These are phyloP conservation scores for Saccharomyces eubayanus DNA, from an alignment of 805 yeast species.

Conservation along the genomic window DNA sequence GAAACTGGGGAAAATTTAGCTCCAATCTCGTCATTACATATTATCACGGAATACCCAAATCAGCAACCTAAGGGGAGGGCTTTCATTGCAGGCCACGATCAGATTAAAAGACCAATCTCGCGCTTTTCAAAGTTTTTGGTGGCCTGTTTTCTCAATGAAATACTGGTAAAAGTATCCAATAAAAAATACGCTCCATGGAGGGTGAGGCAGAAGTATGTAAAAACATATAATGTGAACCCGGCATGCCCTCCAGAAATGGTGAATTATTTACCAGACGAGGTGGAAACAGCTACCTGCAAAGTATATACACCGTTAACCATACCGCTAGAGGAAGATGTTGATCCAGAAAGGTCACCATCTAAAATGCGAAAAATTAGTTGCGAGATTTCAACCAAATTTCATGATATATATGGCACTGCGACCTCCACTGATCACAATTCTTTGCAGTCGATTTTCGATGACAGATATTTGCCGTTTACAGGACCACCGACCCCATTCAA, in stretches of 20 bases:
- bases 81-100: constrained; percentile 61
- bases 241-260: constrained; percentile 29
- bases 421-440: background rate
- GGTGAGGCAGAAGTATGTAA: constrained; percentile 59
- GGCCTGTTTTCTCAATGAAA: constrained; percentile 73
- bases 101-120: constrained; percentile 74
- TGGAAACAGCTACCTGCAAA: background rate
- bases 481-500: constrained; percentile 13
- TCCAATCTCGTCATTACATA: background rate
- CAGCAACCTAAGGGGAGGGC: constrained; percentile 34
- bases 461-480: constrained; percentile 14
- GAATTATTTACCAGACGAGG: constrained; percentile 7
- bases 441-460: constrained; percentile 6
- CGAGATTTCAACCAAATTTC: background rate
- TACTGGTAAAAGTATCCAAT: constrained; percentile 57
- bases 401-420: background rate
- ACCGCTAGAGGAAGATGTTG: constrained; percentile 19
- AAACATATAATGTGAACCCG: constrained; percentile 28
- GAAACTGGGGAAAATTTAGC: background rate
- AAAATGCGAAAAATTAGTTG: background rate
- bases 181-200: constrained; percentile 96
- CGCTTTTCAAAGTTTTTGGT: constrained; percentile 84
- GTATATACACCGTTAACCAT: background rate
- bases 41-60: background rate
- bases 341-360: constrained; percentile 5